phyloP scores from a whole-genome alignment of 441 rosid genomes.

The Corymbia citriodora region DNA sequence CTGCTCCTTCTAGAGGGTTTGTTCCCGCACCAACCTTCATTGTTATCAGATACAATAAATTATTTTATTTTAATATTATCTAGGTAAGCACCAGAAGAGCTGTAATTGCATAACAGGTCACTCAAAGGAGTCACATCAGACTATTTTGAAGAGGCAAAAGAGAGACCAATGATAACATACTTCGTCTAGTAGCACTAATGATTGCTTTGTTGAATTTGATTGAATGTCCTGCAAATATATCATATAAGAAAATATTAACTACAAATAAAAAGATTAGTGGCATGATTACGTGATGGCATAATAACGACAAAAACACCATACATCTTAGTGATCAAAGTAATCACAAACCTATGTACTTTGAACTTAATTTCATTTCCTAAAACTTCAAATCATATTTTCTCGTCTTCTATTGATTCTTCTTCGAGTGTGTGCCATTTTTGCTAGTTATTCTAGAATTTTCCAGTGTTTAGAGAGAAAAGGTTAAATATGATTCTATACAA shows the following conservation, averaged over 20 bases:
- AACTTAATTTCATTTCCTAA: background rate
- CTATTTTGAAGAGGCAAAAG: background rate
- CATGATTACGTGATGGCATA: background rate
- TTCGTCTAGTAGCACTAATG: slow-evolving; percentile 90
- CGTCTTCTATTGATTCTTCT: background rate
- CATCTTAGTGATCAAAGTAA: background rate
- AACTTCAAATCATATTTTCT: background rate
- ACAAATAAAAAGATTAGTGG: background rate
- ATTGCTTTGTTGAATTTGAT: slow-evolving; percentile 63
- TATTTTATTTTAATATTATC: background rate
- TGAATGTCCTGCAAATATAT: slow-evolving; percentile 60
- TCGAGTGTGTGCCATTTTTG: background rate
- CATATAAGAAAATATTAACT: background rate
- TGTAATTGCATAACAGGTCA: background rate
- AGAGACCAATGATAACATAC: slow-evolving; percentile 34
- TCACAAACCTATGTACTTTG: background rate
- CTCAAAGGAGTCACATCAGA: background rate
- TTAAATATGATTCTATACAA: background rate
- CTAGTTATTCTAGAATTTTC: background rate
- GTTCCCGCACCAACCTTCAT: slow-evolving; percentile 93
- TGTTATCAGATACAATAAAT: background rate
- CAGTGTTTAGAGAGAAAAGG: background rate
- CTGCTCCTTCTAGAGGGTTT: slow-evolving; percentile 98
- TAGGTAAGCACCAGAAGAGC: background rate
- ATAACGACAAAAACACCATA: background rate